A percentile compares a stretch with the other conserved stretches of the same genome.
These are phyloP conservation scores for Gentiana straminea DNA, from an alignment of 257 asterid species.

Conservation along the genomic window DNA sequence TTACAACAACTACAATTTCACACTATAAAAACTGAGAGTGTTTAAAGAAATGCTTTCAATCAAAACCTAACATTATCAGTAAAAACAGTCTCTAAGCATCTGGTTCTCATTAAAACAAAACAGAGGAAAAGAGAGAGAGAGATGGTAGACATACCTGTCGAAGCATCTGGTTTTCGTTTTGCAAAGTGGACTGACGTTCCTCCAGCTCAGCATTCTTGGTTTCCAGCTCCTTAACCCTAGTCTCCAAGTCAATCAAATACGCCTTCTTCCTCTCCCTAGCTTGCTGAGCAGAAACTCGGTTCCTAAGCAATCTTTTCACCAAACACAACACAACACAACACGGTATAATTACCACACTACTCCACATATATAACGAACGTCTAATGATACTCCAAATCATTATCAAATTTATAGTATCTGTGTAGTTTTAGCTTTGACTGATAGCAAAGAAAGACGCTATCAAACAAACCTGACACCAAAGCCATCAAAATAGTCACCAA, in stretches of 20 bases:
- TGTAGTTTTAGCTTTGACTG: too few relatives aligned
- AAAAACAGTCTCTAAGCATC: too few relatives aligned
- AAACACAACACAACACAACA: conserved; percentile 13
- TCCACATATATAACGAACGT: too few relatives aligned
- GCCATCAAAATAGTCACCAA: too few relatives aligned
- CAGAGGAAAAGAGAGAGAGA: not conserved
- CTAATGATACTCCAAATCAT: too few relatives aligned
- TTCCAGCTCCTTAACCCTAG: conserved; percentile 76
- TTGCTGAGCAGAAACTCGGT: conserved; percentile 98
- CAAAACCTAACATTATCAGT: too few relatives aligned
- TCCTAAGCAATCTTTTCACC: conserved; percentile 74
- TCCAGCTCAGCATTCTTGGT: conserved; percentile 94
- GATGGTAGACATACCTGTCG: conserved; percentile 51
- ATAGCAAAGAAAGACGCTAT: too few relatives aligned
- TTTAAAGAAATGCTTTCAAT: too few relatives aligned
- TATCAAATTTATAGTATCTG: too few relatives aligned
- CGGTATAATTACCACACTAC: not conserved
- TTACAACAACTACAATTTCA: too few relatives aligned
- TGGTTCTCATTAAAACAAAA: not conserved
- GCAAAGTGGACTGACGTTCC: conserved; percentile 83
- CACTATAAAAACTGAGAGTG: too few relatives aligned
- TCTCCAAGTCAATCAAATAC: conserved; percentile 80
- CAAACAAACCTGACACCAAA: too few relatives aligned
- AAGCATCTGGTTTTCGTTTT: conserved; percentile 97
- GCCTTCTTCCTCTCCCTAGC: conserved; percentile 99